Evolutionary conservation across 768 basidiomycete genomes (phyloP).

Genomic region (Trichaptum fuscoviolaceum): DNA sequence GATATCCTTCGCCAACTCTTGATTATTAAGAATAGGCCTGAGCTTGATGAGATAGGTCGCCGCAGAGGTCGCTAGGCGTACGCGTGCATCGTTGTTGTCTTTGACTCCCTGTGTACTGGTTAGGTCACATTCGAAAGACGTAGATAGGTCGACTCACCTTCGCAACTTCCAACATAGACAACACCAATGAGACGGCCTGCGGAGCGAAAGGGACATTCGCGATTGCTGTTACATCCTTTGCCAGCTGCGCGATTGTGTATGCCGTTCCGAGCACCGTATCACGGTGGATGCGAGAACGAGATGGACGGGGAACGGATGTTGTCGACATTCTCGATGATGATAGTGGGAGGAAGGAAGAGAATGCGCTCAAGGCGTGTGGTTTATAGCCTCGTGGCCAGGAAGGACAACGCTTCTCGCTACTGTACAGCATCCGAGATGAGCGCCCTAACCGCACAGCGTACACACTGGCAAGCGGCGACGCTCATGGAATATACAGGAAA

Average conservation of each 20-base stretch:
- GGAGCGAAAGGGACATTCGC: neutral
- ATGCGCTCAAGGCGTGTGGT: no score
- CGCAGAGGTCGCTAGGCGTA: neutral
- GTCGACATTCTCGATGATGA: neutral
- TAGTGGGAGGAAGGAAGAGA: no score
- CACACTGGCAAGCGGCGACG: no score
- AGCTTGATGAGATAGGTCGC: neutral
- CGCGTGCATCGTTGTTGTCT: neutral
- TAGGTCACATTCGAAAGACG: neutral
- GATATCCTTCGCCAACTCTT: neutral
- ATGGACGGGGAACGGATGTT: neutral
- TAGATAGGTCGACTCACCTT: neutral
- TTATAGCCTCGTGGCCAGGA: no score
- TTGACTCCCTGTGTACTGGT: neutral
- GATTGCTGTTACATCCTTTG: neutral
- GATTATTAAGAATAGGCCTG: neutral
- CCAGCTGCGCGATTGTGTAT: neutral
- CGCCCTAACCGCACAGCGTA: no score
- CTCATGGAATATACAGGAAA: no score
- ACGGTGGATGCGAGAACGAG: no score
- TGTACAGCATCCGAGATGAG: no score
- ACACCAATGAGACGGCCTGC: neutral
- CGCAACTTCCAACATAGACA: neutral
- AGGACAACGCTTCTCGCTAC: no score
- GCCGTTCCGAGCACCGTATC: neutral